A percentile compares a stretch with the other conserved stretches of the same genome.
Conservation (phyloP, 2,329 filamentous ascomycete genomes). For the Cercospora sp. region DNA sequence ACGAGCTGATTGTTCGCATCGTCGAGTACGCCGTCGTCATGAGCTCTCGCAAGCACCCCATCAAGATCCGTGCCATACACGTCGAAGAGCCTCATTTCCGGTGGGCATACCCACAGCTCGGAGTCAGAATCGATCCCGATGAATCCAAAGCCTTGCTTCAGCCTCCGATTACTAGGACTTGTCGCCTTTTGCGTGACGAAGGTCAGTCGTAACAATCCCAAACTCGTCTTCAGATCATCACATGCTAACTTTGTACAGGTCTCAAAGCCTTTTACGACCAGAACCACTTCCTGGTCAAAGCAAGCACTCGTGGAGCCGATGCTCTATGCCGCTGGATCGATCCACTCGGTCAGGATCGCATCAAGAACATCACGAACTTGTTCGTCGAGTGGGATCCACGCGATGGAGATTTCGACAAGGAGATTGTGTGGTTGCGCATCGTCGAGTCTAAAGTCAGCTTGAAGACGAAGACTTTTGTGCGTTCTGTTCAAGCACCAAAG, state of each 20-base stretch:
- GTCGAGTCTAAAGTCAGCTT: background rate
- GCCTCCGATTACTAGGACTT: slow-evolving; percentile 6
- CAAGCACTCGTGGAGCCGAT: background rate
- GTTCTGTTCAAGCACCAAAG: background rate
- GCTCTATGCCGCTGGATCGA: background rate
- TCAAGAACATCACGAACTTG: background rate
- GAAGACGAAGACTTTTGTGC: background rate
- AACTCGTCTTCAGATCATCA: background rate
- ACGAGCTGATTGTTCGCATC: slow-evolving; percentile 5
- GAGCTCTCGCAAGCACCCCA: slow-evolving; percentile 7
- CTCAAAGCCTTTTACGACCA: background rate
- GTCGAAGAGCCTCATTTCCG: background rate
- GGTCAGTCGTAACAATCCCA: background rate
- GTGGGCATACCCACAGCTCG: background rate
- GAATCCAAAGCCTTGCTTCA: background rate
- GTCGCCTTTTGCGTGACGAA: slow-evolving; percentile 11
- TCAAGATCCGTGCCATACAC: background rate
- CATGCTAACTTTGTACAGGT: background rate
- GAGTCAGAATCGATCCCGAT: background rate
- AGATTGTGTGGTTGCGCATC: background rate
- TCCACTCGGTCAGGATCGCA: background rate
- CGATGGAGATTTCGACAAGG: background rate
- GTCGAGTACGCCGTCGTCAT: slow-evolving; percentile 1
- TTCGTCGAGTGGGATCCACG: background rate
- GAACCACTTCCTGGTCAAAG: background rate